Evolutionary conservation across 768 basidiomycete genomes (phyloP).

Genomic region (Leucogyrophana mollusca): DNA sequence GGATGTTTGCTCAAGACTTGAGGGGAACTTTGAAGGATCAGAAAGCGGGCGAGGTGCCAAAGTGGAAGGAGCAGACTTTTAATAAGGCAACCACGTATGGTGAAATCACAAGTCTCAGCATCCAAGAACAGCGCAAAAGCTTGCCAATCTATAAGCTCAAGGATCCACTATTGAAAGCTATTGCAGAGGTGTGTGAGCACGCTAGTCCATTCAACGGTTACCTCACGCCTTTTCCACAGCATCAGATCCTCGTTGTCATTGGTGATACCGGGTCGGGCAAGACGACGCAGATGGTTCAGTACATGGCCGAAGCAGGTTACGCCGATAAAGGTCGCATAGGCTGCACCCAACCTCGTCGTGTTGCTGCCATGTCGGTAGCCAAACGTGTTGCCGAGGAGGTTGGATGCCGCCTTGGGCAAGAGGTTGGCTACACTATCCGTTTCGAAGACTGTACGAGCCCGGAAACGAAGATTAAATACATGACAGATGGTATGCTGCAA

Average conservation of each 20-base stretch:
- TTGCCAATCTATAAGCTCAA: slow-evolving; percentile 95
- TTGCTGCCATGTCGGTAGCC: slow-evolving; percentile 98
- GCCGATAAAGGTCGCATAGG: slow-evolving; percentile 91
- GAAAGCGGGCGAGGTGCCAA: slow-evolving; percentile 77
- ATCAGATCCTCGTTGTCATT: slow-evolving; percentile 97
- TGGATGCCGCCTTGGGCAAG: slow-evolving; percentile 94
- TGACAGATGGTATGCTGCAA: slow-evolving; percentile 99
- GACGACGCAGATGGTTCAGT: slow-evolving; percentile 99
- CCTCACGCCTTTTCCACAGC: slow-evolving; percentile 19
- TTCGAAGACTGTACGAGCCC: slow-evolving; percentile 99
- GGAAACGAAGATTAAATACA: slow-evolving; percentile 99
- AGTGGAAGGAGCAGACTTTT: slow-evolving; percentile 90
- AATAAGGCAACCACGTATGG: slow-evolving; percentile 97
- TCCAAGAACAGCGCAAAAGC: slow-evolving; percentile 90
- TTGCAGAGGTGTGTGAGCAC: slow-evolving; percentile 64
- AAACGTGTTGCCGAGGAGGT: slow-evolving; percentile 99
- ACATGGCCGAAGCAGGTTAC: slow-evolving; percentile 92
- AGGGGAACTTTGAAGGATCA: slow-evolving; percentile 80
- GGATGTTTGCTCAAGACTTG: slow-evolving; percentile 90
- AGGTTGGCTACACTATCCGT: slow-evolving; percentile 98
- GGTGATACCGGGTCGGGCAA: slow-evolving; percentile 99
- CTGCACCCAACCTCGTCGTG: slow-evolving; percentile 98
- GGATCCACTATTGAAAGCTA: slow-evolving; percentile 85
- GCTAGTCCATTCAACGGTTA: not conserved
- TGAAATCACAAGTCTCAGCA: slow-evolving; percentile 84